Evolutionary conservation across 192 early-diverging fungal genomes (phyloP), one percentile per base, ranked within the genome.

Genomic region (Coemansia sp.): DNA sequence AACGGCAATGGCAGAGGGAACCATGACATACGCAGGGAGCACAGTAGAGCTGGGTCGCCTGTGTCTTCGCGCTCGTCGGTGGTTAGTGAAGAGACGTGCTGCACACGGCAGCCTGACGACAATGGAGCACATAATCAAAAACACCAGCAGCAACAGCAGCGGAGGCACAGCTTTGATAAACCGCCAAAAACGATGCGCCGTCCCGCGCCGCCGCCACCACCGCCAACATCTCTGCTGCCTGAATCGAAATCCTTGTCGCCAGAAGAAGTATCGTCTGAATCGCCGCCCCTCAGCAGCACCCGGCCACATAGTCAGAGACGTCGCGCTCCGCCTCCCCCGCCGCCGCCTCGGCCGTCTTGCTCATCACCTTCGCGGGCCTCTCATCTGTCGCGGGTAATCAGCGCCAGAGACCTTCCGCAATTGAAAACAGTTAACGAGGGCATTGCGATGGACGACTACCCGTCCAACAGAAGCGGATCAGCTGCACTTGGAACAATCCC

Each of bases 31-130:
- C 36, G 12, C 12, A 59, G 37, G 39, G 57, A 40, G 21, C 21
- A 39, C 16, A 74, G 66, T 21, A 41, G 74, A 18, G 61, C 67
- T 9, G 71, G 43, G 6, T 82, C 79, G 61, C 79, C 74, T 9
- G 74, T 49, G 4, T 69, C 71, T 10, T 80, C 77, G 56, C 62
- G 73, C 21, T 71, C 72, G 13, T 82, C 79, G 41, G 52, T 71
- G 1, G 46, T 75, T 16, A 82, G 79, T 68, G 79, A 76, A 15
- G 79, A 82, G 45, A 82, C 79, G 1, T 82, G 71, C 65, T 82
- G 61, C 36, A 52, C 49, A 6, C 59, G 65, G 18, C 55, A 49
- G 9, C 45, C 42, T 19, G 71, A 70, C 8, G 62, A 66, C 56
- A 40, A 57, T 12, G 37, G 16, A 5, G 51, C 10, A 26, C 51